Percentiles rank a stretch among this genome's conserved stretches.
phyloP scores from a whole-genome alignment of 257 asterid species.

The Capsicum rhomboideum region DNA sequence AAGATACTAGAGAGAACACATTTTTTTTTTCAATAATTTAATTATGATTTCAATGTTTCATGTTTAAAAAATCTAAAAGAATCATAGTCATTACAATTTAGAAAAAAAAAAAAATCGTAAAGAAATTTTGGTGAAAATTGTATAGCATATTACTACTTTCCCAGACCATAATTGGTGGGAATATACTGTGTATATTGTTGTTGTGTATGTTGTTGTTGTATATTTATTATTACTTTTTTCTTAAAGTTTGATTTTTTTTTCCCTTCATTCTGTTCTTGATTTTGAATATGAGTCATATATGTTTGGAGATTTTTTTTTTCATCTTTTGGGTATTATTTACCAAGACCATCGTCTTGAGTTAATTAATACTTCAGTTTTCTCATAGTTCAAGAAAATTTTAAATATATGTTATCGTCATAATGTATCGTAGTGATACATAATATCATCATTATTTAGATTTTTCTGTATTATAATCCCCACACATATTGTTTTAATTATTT shows the following conservation, averaged over 20 bases:
- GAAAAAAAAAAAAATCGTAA: too few species aligned
- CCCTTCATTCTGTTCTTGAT: neutral
- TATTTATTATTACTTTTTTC: neutral
- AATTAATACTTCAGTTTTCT: too few species aligned
- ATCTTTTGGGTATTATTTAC: neutral
- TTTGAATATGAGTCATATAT: neutral
- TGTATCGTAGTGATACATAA: neutral
- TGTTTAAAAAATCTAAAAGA: too few species aligned
- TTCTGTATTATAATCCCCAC: neutral
- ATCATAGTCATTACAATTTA: too few species aligned
- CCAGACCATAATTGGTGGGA: too few species aligned
- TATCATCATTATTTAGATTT: neutral
- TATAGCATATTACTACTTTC: neutral
- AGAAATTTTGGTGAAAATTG: neutral
- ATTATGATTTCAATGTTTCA: too few species aligned
- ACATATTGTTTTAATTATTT: neutral
- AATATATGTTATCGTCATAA: neutral
- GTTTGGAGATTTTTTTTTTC: neutral
- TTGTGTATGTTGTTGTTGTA: too few species aligned
- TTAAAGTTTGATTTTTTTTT: neutral
- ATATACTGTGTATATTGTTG: too few species aligned
- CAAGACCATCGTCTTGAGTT: neutral
- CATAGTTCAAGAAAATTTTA: neutral
- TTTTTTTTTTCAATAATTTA: too few species aligned
- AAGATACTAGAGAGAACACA: too few species aligned